Conservation (phyloP, 2,329 filamentous ascomycete species). For the Colletotrichum plurivorum region DNA sequence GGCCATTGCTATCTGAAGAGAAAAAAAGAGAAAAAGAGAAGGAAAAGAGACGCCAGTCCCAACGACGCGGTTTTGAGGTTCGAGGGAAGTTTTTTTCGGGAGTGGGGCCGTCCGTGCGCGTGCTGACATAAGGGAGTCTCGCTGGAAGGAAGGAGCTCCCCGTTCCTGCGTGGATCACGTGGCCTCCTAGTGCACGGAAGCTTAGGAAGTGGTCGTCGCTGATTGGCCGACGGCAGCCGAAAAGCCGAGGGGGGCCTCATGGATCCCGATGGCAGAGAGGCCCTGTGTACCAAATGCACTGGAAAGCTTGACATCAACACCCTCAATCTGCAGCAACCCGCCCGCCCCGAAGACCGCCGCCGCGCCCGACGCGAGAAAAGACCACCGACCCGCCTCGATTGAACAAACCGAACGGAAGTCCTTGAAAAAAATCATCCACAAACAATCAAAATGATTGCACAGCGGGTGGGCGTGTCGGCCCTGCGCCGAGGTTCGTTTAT, state of each 20-base stretch:
- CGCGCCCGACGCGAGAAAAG: neutral
- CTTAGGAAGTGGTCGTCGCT: slow-evolving; percentile 54
- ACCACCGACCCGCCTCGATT: neutral
- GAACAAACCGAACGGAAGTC: neutral
- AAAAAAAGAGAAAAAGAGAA: slow-evolving; percentile 28
- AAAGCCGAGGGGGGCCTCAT: slow-evolving; percentile 53
- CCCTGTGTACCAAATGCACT: slow-evolving; percentile 1
- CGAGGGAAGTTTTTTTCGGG: slow-evolving; percentile 25
- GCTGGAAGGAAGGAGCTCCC: neutral
- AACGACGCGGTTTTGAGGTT: slow-evolving; percentile 26
- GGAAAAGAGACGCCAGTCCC: slow-evolving; percentile 7
- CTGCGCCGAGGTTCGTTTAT: slow-evolving; percentile 68
- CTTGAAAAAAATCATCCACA: neutral
- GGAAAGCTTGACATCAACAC: slow-evolving; percentile 41
- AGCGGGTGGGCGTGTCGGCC: slow-evolving; percentile 71
- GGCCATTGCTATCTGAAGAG: slow-evolving; percentile 42
- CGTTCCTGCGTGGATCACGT: slow-evolving; percentile 21
- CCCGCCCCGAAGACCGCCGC: slow-evolving; percentile 30
- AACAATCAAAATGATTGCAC: slow-evolving; percentile 65
- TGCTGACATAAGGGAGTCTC: too few species aligned
- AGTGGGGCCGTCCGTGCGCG: slow-evolving; percentile 32
- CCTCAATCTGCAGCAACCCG: slow-evolving; percentile 17
- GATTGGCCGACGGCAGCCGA: slow-evolving; percentile 61
- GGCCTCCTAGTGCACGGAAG: slow-evolving; percentile 20
- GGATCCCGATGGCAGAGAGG: slow-evolving; percentile 3